Evolutionary conservation across 1,284 basidiomycete species (phyloP), one percentile per base, ranked within the genome.

Genomic region (Microbotryomycetes sp.): DNA sequence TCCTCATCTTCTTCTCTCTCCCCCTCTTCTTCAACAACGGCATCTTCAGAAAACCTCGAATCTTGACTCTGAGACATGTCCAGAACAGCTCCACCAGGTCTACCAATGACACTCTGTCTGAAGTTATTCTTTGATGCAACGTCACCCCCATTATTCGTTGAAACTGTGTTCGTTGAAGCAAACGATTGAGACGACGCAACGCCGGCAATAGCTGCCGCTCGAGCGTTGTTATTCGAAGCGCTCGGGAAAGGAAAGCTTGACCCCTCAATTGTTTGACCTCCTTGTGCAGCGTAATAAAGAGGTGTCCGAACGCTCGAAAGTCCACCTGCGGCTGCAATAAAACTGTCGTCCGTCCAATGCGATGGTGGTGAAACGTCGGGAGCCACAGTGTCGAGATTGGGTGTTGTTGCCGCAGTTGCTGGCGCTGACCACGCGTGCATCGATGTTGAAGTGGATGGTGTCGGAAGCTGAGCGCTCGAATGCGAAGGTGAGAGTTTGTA

Each of bases 401-500:
- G 3, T 2, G 25, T 19, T 16, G 50, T 42, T 12, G 19, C 36
- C 36, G 36, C 36, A 42, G 36, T 42, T 19, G 19, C 36, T 42
- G 36, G 36, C 36, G 50, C 26, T 26, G n/a, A 30, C 2, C 12
- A 30, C 25, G 25, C 26, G 30, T 52, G 50, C 25, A 52, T 52
- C 50, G 50, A 30, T 19, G 50, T 2, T 29, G 25, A 29, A 49
- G 47, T 22, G 12, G 12, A 16, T 19, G 14, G 25, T n/a, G 3
- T 12, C n/a, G 16, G 50, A 52, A n/a, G 23, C 19, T 25, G 50
- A 52, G 30, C 26, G 30, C 14, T 28, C 30, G 50, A 19, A 29
- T 9, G 6, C 49, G 28, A 14, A 62, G 62, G 36, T 64, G 55
- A 56, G 4, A 46, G 31, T 14, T 48, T 48, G 22, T 51, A 51